These are phyloP conservation scores for Penicillium expansum DNA, from an alignment of 2,329 filamentous ascomycete genomes.

Conservation along the genomic window DNA sequence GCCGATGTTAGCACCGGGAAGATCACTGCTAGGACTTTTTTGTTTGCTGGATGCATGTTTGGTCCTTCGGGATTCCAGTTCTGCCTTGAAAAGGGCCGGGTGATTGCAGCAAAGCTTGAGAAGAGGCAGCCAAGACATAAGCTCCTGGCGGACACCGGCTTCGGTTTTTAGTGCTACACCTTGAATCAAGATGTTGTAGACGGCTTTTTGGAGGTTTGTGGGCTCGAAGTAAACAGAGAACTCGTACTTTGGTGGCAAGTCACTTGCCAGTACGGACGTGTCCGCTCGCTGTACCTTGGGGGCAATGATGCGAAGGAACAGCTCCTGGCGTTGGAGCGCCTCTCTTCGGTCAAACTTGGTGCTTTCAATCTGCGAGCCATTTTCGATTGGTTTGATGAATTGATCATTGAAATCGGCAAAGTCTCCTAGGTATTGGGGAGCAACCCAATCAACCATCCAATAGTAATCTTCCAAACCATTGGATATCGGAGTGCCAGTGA, in stretches of 20 bases:
- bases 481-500: conserved; percentile 82
- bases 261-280: conserved; percentile 63
- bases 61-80: conserved; percentile 36
- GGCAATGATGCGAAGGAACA: conserved; percentile 68
- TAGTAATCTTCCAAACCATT: conserved; percentile 85
- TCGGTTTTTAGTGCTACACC: conserved; percentile 34
- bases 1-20: no score
- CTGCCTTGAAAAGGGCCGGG: conserved; percentile 52
- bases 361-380: conserved; percentile 68
- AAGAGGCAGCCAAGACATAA: conserved; percentile 57
- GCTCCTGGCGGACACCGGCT: conserved; percentile 38
- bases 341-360: conserved; percentile 52
- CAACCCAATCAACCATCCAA: conserved; percentile 83
- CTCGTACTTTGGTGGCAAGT: conserved; percentile 73
- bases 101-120: conserved; percentile 59
- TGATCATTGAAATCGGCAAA: conserved; percentile 64
- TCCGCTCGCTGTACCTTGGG: conserved; percentile 77
- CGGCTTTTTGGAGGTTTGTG: conserved; percentile 60
- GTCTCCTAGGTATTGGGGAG: conserved; percentile 72
- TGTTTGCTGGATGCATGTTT: neutral
- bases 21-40: neutral
- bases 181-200: conserved; percentile 59
- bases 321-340: conserved; percentile 65
- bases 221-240: conserved; percentile 75
- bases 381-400: conserved; percentile 71